Conservation (phyloP, 2,329 filamentous ascomycete species). For the Didymella arachidicola region DNA sequence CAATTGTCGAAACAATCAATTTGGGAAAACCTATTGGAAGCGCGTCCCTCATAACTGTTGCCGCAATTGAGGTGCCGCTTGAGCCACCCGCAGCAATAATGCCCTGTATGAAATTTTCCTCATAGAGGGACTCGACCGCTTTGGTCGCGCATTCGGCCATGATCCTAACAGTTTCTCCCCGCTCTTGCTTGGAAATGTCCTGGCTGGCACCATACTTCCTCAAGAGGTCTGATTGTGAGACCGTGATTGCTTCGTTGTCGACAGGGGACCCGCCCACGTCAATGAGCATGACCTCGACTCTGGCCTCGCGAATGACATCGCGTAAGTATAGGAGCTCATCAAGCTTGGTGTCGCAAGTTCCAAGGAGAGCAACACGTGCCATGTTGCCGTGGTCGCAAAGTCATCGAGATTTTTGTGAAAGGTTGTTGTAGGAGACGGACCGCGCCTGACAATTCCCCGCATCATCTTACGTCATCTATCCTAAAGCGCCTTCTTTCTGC, state of each 20-base stretch:
- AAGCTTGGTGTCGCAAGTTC: constrained; percentile 72
- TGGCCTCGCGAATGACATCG: constrained; percentile 52
- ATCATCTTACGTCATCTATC: constrained; percentile 22
- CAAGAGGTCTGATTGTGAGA: constrained; percentile 56
- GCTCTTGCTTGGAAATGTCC: constrained; percentile 53
- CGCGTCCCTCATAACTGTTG: constrained; percentile 66
- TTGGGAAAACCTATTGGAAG: constrained; percentile 74
- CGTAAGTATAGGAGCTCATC: constrained; percentile 65
- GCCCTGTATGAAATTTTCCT: constrained; percentile 58
- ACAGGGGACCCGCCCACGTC: constrained; percentile 62
- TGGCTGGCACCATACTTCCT: constrained; percentile 33
- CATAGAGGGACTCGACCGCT: constrained; percentile 53
- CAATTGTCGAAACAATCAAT: constrained; percentile 73
- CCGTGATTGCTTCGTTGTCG: constrained; percentile 57
- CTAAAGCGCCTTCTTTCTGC: background rate
- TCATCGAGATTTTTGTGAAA: background rate
- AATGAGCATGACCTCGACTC: constrained; percentile 57
- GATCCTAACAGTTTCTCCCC: constrained; percentile 64
- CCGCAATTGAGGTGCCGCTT: constrained; percentile 67
- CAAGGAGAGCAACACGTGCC: constrained; percentile 61
- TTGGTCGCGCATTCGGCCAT: constrained; percentile 61
- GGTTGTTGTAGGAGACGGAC: background rate
- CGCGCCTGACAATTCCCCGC: constrained; percentile 3
- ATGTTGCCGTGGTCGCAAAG: background rate
- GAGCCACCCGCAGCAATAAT: constrained; percentile 69